Evolutionary conservation across 2,329 filamentous ascomycete genomes (phyloP).

Genomic region (Trichoderma hamatum): DNA sequence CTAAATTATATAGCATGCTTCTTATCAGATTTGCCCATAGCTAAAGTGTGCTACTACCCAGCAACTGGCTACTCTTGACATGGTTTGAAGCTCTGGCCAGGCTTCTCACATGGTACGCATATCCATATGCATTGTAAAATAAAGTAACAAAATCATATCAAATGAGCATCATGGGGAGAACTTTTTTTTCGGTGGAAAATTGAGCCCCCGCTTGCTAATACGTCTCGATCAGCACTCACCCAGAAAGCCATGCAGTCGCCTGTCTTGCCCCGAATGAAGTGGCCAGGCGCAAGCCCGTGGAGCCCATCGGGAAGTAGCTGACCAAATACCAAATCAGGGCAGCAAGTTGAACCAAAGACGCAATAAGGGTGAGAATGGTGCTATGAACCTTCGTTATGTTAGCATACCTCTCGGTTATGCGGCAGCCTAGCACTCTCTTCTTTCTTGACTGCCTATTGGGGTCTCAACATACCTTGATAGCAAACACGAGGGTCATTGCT

Average conservation of each 20-base stretch:
- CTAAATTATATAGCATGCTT: background rate
- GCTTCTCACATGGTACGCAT: background rate
- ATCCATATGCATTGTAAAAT: background rate
- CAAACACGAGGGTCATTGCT: constrained; percentile 85
- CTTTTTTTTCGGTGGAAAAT: background rate
- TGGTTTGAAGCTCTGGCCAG: background rate
- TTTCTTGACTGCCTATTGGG: background rate
- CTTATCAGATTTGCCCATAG: background rate
- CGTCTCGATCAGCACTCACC: constrained; percentile 47
- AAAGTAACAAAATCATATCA: background rate
- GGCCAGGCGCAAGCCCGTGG: constrained; percentile 81
- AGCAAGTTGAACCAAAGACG: constrained; percentile 79
- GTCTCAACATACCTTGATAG: constrained; percentile 75
- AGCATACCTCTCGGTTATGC: background rate
- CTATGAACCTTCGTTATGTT: constrained; percentile 67
- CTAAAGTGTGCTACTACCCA: background rate
- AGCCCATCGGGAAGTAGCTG: constrained; percentile 98
- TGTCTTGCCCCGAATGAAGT: constrained; percentile 83
- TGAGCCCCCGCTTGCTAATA: background rate
- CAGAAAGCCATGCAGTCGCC: constrained; percentile 85
- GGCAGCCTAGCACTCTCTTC: too few species aligned
- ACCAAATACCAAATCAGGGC: constrained; percentile 90
- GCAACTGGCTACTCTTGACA: background rate
- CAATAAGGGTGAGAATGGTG: constrained; percentile 81
- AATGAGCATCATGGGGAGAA: background rate